phyloP scores from a whole-genome alignment of 257 asterid species.

The Jasminum sambac region DNA sequence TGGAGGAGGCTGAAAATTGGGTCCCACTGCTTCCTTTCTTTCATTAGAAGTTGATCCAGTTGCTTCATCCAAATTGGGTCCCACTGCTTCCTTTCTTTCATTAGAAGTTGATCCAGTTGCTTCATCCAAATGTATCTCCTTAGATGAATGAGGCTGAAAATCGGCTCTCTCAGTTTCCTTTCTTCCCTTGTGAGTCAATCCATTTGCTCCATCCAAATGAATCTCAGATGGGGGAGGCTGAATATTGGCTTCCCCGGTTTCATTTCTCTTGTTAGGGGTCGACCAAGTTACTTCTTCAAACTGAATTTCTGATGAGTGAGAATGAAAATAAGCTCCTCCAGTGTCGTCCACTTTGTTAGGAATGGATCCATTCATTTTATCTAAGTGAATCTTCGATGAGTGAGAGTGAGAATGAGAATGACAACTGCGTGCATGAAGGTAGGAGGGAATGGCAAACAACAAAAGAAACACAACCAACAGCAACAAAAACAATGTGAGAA shows the following conservation, averaged over 20 bases:
- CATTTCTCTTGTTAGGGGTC: not conserved
- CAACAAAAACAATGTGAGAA: not conserved
- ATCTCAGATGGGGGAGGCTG: not conserved
- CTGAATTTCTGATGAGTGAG: not conserved
- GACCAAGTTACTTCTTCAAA: not conserved
- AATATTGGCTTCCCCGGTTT: not conserved
- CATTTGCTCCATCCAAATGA: constrained; percentile 17
- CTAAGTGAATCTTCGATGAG: not conserved
- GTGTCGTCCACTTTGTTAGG: not conserved
- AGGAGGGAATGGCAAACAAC: constrained; percentile 16
- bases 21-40: not conserved
- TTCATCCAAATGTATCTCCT: too few species aligned
- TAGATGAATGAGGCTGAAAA: too few species aligned
- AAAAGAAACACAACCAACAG: constrained; percentile 23
- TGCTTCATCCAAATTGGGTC: too few species aligned
- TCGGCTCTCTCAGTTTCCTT: too few species aligned
- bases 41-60: not conserved
- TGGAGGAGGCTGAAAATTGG: not conserved
- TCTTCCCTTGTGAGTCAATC: too few species aligned
- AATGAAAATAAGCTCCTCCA: not conserved
- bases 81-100: too few species aligned
- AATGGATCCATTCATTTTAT: not conserved
- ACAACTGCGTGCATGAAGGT: not conserved
- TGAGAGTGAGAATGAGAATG: not conserved
- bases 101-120: too few species aligned